A percentile compares a stretch with the other conserved stretches of the same genome.
Evolutionary conservation across 1,139 yeast species (phyloP).

Genomic region (Suhomyces wounanorum): DNA sequence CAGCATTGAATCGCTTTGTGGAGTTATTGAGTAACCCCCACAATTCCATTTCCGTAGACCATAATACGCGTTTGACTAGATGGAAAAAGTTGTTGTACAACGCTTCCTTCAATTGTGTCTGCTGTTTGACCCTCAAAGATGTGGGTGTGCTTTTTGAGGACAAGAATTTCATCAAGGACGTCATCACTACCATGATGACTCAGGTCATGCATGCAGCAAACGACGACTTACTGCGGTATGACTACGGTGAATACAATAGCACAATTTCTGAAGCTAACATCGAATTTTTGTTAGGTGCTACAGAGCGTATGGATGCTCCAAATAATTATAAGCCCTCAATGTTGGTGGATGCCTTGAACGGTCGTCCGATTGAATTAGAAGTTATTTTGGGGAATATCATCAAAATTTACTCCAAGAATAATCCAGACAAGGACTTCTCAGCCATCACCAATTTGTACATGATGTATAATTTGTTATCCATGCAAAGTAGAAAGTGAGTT

Average conservation of each 20-base stretch:
- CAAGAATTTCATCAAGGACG: conserved; percentile 18
- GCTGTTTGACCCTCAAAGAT: conserved; percentile 56
- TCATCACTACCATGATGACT: conserved; percentile 27
- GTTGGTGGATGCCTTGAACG: conserved; percentile 70
- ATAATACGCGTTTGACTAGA: conserved; percentile 53
- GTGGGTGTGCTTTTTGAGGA: conserved; percentile 31
- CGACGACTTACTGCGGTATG: conserved; percentile 21
- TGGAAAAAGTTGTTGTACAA: conserved; percentile 78
- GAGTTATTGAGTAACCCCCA: conserved; percentile 49
- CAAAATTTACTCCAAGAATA: conserved; percentile 15
- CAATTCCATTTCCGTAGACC: conserved; percentile 48
- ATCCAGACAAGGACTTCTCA: conserved; percentile 10
- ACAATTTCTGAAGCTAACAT: conserved; percentile 21
- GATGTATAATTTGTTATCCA: conserved; percentile 37
- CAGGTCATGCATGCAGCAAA: conserved; percentile 28
- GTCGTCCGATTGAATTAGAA: conserved; percentile 71
- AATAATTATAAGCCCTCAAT: conserved; percentile 55
- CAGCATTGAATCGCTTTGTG: conserved; percentile 43
- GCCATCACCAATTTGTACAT: conserved; percentile 26
- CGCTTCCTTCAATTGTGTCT: conserved; percentile 63
- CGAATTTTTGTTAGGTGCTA: conserved; percentile 18
- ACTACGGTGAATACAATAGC: conserved; percentile 19
- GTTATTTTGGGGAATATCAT: conserved; percentile 38
- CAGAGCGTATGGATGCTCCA: conserved; percentile 23
- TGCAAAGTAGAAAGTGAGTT: conserved; percentile 14